Evolutionary conservation across 352 stramenopile genomes (phyloP).

Genomic region (Phytophthora boehmeriae): DNA sequence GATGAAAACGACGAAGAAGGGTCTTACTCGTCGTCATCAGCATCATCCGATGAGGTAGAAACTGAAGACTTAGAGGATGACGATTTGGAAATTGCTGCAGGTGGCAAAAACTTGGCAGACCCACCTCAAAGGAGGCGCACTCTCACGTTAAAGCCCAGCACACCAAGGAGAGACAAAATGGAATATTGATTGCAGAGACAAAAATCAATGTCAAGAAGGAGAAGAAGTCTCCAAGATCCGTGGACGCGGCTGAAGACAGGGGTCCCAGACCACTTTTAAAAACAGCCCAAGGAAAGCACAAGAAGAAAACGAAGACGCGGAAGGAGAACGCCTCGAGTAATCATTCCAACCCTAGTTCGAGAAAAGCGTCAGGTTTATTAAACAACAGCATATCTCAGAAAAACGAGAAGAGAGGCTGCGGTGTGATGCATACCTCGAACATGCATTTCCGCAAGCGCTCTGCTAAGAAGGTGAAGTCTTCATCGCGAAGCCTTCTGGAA

Average conservation of each 20-base stretch:
- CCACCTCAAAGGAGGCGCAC: constrained; percentile 3
- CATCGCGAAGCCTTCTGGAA: constrained; percentile 12
- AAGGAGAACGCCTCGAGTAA: not conserved
- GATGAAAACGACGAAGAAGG: constrained; percentile 5
- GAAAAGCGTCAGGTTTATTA: not conserved
- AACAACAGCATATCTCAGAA: not conserved
- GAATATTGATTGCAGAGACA: constrained; percentile 11
- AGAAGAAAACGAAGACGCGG: constrained; percentile 5
- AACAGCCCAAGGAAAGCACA: constrained; percentile 25
- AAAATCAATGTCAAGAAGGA: constrained; percentile 1
- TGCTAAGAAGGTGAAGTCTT: constrained; percentile 27
- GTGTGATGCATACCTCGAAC: not conserved
- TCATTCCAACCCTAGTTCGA: not conserved
- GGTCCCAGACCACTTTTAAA: constrained; percentile 29
- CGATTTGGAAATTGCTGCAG: constrained; percentile 2
- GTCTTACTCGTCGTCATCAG: not conserved
- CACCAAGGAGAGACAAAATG: constrained; percentile 6
- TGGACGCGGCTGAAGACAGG: constrained; percentile 1
- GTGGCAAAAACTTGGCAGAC: constrained; percentile 7
- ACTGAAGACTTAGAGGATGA: constrained; percentile 21
- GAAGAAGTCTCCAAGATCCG: not conserved
- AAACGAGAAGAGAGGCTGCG: constrained; percentile 3
- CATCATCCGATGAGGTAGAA: constrained; percentile 11
- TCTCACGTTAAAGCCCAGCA: constrained; percentile 6
- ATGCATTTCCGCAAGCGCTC: not conserved